Conservation (phyloP, 345 rosid genomes). For the Geranium rotundifolium region DNA sequence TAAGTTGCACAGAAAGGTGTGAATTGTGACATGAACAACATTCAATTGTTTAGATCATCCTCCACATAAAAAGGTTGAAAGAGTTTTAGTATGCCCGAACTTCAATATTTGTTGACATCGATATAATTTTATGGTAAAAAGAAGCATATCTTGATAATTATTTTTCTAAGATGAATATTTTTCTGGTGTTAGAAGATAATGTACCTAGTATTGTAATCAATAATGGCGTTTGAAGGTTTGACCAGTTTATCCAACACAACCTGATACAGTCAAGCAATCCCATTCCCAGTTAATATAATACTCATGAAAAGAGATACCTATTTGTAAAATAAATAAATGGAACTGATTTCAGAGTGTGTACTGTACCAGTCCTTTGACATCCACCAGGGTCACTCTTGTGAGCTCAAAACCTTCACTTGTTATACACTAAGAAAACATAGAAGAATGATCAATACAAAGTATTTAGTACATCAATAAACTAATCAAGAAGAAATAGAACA, state of each 20-base stretch:
- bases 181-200: slow-evolving; percentile 1
- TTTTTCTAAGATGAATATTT: not conserved
- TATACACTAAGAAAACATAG: slow-evolving; percentile 44
- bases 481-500: no score
- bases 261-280: slow-evolving; percentile 25
- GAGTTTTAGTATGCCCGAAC: no score
- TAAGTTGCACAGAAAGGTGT: not conserved
- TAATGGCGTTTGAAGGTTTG: slow-evolving; percentile 61
- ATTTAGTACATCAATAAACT: not conserved
- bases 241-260: slow-evolving; percentile 84
- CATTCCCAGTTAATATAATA: not conserved
- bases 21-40: not conserved
- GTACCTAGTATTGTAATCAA: slow-evolving; percentile 87
- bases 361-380: slow-evolving; percentile 68
- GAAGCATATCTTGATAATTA: no score
- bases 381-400: slow-evolving; percentile 79
- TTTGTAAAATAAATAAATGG: not conserved
- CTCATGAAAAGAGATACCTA: not conserved
- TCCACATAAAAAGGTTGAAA: not conserved
- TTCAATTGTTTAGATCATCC: not conserved
- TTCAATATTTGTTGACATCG: not conserved
- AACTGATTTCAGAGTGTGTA: not conserved
- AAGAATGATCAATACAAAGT: not conserved
- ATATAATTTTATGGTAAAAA: no score
- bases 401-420: slow-evolving; percentile 81